These are phyloP conservation scores for Rhynchospora pubera DNA, from an alignment of 176 grass and related monocot species.

Conservation along the genomic window DNA sequence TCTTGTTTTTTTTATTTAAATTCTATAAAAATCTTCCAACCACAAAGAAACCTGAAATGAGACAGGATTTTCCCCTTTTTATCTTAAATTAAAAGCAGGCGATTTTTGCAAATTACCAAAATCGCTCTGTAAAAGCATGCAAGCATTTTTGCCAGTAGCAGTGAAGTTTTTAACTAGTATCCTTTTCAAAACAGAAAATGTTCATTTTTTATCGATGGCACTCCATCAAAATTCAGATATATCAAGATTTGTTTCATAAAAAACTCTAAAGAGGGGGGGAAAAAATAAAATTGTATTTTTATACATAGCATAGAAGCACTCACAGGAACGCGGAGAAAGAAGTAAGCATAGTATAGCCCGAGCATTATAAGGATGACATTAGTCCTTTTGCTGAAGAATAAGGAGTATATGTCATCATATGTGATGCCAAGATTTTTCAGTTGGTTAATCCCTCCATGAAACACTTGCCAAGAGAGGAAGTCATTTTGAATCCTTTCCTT, in stretches of 20 bases:
- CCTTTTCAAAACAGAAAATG: too few species aligned
- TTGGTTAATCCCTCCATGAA: neutral
- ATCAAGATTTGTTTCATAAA: too few species aligned
- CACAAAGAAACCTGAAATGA: neutral
- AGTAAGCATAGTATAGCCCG: conserved; percentile 6
- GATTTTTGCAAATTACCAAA: too few species aligned
- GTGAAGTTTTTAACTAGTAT: too few species aligned
- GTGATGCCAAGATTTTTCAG: neutral
- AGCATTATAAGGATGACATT: neutral
- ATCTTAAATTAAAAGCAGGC: too few species aligned
- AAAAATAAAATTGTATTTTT: neutral
- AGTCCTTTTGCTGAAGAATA: conserved; percentile 4
- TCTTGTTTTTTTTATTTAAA: neutral
- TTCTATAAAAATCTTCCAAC: too few species aligned
- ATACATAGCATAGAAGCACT: neutral
- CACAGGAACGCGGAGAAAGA: neutral
- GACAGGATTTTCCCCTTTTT: too few species aligned
- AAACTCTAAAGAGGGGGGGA: too few species aligned
- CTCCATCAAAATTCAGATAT: too few species aligned
- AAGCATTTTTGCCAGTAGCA: too few species aligned
- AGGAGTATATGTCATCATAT: conserved; percentile 10
- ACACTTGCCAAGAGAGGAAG: neutral
- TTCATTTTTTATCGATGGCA: too few species aligned
- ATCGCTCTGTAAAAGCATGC: neutral
- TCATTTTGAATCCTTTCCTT: neutral